Conservation (phyloP, 2,329 filamentous ascomycete genomes). For the Fusarium avenaceum region DNA sequence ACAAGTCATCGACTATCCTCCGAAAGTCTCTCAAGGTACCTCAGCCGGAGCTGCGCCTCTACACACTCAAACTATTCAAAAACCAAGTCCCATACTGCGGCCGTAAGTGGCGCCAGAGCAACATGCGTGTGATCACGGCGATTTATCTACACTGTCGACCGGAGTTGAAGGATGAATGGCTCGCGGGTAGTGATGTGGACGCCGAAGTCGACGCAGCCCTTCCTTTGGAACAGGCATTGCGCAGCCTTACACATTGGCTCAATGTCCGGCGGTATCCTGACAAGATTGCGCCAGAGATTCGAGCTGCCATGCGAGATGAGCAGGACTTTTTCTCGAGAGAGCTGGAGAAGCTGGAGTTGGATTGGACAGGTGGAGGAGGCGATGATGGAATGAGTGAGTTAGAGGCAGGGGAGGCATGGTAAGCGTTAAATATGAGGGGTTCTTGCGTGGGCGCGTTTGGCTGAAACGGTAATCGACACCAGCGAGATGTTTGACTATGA, state of each 20-base stretch:
- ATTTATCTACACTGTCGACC: slow-evolving; percentile 95
- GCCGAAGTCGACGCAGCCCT: slow-evolving; percentile 93
- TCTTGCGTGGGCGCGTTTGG: slow-evolving; percentile 13
- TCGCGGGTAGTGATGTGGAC: slow-evolving; percentile 90
- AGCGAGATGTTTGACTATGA: slow-evolving; percentile 4
- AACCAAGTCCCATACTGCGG: slow-evolving; percentile 98
- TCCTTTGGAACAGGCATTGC: slow-evolving; percentile 89
- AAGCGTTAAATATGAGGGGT: slow-evolving; percentile 16
- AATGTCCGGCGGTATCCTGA: slow-evolving; percentile 87
- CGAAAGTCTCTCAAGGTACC: slow-evolving; percentile 93
- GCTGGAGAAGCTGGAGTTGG: slow-evolving; percentile 77
- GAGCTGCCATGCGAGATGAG: slow-evolving; percentile 75
- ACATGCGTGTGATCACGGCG: slow-evolving; percentile 98
- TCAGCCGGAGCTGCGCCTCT: slow-evolving; percentile 87
- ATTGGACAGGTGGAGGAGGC: slow-evolving; percentile 60
- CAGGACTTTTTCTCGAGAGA: slow-evolving; percentile 85
- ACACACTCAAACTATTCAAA: slow-evolving; percentile 98
- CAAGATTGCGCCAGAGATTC: slow-evolving; percentile 73
- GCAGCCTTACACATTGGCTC: slow-evolving; percentile 94
- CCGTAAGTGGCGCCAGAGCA: slow-evolving; percentile 96
- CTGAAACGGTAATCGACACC: background rate
- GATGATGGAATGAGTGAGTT: slow-evolving; percentile 54
- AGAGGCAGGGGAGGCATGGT: slow-evolving; percentile 52
- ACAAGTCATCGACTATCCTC: slow-evolving; percentile 93
- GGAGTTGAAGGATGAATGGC: slow-evolving; percentile 94